Percentiles rank a stretch among this genome's conserved stretches.
Evolutionary conservation across 2,329 filamentous ascomycete species (phyloP).

Genomic region (Beauveria sp.): DNA sequence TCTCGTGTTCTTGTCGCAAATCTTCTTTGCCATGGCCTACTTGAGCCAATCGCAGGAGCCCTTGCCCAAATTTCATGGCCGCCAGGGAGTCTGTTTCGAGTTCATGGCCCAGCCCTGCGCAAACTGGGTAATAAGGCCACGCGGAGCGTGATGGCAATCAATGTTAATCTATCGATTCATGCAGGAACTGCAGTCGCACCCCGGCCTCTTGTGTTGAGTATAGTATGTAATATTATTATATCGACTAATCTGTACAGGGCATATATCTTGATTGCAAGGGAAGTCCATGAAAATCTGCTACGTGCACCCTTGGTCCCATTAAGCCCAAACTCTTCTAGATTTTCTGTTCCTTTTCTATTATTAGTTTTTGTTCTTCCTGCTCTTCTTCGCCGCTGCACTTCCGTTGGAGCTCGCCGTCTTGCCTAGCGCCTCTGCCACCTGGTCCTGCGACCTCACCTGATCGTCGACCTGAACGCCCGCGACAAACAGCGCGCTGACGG

Average conservation of each 20-base stretch:
- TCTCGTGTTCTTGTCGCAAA: too few relatives aligned
- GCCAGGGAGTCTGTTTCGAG: neutral
- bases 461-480: slow-evolving; percentile 63
- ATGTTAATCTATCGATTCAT: neutral
- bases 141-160: neutral
- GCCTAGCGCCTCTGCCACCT: neutral
- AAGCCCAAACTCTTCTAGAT: neutral
- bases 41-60: neutral
- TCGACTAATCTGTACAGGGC: neutral
- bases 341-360: neutral
- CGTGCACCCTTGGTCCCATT: neutral
- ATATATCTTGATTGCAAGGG: neutral
- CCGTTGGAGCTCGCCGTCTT: neutral
- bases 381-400: neutral
- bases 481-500: slow-evolving; percentile 76
- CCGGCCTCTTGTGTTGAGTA: neutral
- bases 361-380: slow-evolving; percentile 8
- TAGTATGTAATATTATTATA: neutral
- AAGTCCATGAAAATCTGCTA: neutral
- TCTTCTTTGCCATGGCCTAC: too few relatives aligned
- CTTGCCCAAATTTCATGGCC: neutral
- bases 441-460: neutral
- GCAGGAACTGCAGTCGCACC: neutral
- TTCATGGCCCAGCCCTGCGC: neutral
- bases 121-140: neutral